Evolutionary conservation across 768 basidiomycete genomes (phyloP).

Genomic region (Nidularia pulvinata): DNA sequence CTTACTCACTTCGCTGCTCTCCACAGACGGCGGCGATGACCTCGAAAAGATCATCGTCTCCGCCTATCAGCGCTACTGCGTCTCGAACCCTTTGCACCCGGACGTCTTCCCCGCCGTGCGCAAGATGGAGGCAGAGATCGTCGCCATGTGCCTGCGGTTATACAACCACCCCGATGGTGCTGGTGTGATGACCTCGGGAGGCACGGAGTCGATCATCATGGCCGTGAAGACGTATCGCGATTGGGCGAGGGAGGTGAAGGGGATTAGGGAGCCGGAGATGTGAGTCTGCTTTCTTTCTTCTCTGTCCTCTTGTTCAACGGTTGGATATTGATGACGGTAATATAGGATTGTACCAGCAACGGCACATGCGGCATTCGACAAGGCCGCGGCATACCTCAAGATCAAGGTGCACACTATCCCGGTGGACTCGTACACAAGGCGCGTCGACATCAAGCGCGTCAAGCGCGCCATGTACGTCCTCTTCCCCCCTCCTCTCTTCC

Average conservation of each 20-base stretch:
- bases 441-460: constrained; percentile 76
- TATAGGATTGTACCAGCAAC: constrained; percentile 65
- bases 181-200: constrained; percentile 93
- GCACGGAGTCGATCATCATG: constrained; percentile 97
- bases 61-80: constrained; percentile 80
- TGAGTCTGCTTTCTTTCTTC: too few relatives aligned
- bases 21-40: constrained; percentile 82
- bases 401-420: constrained; percentile 91
- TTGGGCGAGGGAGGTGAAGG: constrained; percentile 85
- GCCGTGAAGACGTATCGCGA: constrained; percentile 93
- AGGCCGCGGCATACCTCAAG: constrained; percentile 84
- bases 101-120: constrained; percentile 91
- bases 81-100: constrained; percentile 91
- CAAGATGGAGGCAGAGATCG: constrained; percentile 98
- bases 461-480: constrained; percentile 64
- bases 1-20: neutral
- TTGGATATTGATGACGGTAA: too few relatives aligned
- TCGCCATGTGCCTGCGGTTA: constrained; percentile 83
- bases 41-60: constrained; percentile 76
- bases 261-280: constrained; percentile 94
- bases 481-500: too few relatives aligned
- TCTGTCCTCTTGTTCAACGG: too few relatives aligned
- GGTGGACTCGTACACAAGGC: constrained; percentile 73
- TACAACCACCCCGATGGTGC: constrained; percentile 87
- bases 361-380: constrained; percentile 95